Base-by-base conservation (phyloP, 306 rosid species). In the Amphicarpaea edgeworthii region DNA sequence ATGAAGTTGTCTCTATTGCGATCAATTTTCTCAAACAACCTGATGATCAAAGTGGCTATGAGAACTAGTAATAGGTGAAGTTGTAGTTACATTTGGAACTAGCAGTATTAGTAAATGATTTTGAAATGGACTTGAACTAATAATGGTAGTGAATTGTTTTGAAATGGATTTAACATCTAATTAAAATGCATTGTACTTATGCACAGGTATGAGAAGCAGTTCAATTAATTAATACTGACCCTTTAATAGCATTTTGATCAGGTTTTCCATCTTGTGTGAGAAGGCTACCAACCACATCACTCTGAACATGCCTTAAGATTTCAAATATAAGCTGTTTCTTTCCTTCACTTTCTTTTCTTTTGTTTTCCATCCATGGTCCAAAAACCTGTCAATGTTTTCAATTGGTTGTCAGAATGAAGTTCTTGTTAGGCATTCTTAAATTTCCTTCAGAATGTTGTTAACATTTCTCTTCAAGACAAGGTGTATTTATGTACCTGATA, bases 351-450 rank as follows among this genome's bases (percentile, higher is more conserved):
- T 83, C 86, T 59, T 26, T 68, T n/a, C 69, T 67, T 68, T 41
- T 83, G 50, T 78, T 81, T 79, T 81, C 59, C 47, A 78, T 70
- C 91, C 89, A 88, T 15, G 89, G 87, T 76, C 79, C 83, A 85
- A 75, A 85, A 30, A 68, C 86, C 89, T 87, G 81, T 47, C 43
- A 49, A 30, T 72, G 28, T 14, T 67, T 68, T 19, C 34, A 38
- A 41, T 40, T 20, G 7, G 6, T 28, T 15, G 24, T 30, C 7
- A 76, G 10, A 32, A 23, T 20, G 24, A 63, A 12, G 7, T 17
- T 58, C 67, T 11, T 37, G 49, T 53, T 8, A 11, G 38, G 54
- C n/a, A 7, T 55, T 41, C 47, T 68, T n/a, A 28, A 9, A 23
- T 59, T 73, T 72, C 57, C 16, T 41, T 41, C 26, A n/a, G n/a